Evolutionary conservation across 495 filamentous ascomycete species (phyloP).

Genomic region (Annulohypoxylon maeteangense): DNA sequence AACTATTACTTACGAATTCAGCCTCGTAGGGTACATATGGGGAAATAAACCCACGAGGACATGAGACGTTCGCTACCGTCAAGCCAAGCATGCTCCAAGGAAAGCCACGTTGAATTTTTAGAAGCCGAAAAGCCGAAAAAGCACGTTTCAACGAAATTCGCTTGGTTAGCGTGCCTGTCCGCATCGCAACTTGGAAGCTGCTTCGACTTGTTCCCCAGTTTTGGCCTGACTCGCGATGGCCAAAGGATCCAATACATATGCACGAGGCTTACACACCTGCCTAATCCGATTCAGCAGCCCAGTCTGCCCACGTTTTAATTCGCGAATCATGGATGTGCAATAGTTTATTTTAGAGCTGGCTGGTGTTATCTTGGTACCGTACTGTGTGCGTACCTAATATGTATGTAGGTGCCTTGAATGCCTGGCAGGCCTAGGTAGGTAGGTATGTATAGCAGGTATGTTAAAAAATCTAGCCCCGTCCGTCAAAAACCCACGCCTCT

Average conservation of each 20-base stretch:
- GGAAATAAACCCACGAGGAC: slow-evolving; percentile 32
- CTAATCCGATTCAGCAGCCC: slow-evolving; percentile 24
- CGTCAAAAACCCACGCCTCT: not conserved
- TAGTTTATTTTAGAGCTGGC: slow-evolving; percentile 41
- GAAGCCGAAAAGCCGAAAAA: slow-evolving; percentile 11
- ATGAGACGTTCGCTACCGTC: slow-evolving; percentile 35
- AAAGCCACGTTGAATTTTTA: slow-evolving; percentile 26
- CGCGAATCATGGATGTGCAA: slow-evolving; percentile 1
- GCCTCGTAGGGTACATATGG: slow-evolving; percentile 22
- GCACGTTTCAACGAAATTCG: slow-evolving; percentile 15
- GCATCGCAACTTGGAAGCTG: not conserved
- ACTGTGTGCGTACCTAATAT: too few relatives aligned
- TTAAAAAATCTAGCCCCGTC: slow-evolving; percentile 8
- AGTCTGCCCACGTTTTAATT: slow-evolving; percentile 28
- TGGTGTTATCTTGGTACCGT: slow-evolving; percentile 13
- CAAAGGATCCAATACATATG: slow-evolving; percentile 41
- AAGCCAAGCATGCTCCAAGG: not conserved
- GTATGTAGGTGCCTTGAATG: too few relatives aligned
- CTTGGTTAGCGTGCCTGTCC: slow-evolving; percentile 8
- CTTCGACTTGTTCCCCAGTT: slow-evolving; percentile 12
- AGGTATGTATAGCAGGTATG: not conserved
- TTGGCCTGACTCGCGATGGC: slow-evolving; percentile 16
- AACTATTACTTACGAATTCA: slow-evolving; percentile 15
- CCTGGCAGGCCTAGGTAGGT: too few relatives aligned
- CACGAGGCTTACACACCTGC: slow-evolving; percentile 30